A percentile compares a stretch with the other conserved stretches of the same genome.
Conservation (phyloP, 345 rosid genomes). For the Mercurialis annua region DNA sequence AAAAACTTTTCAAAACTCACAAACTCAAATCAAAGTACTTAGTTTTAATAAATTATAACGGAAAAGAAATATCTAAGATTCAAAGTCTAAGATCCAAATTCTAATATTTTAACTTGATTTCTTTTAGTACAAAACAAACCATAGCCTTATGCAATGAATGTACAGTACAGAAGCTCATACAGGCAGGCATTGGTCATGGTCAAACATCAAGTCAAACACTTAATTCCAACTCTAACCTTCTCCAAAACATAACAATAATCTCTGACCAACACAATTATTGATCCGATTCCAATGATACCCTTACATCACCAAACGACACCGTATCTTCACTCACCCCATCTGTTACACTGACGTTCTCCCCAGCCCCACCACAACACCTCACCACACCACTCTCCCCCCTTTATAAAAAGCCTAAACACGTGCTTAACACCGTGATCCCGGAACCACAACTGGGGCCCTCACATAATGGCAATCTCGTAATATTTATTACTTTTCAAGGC, state of each 20-base stretch:
- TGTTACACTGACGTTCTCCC: not conserved
- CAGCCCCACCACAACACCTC: not conserved
- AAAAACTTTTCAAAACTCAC: too few relatives aligned
- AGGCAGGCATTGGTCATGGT: not conserved
- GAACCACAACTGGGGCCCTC: too few relatives aligned
- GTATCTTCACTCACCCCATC: not conserved
- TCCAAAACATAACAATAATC: not conserved
- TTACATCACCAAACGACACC: not conserved
- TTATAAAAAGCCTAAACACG: conserved; percentile 58
- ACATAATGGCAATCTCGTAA: conserved; percentile 35
- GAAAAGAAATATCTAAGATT: too few relatives aligned
- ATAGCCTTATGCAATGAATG: not conserved
- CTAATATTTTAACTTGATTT: too few relatives aligned
- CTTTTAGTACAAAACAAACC: too few relatives aligned
- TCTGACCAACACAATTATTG: too few relatives aligned
- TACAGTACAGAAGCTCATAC: too few relatives aligned
- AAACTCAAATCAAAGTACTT: too few relatives aligned
- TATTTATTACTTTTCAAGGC: conserved; percentile 11
- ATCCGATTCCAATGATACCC: not conserved
- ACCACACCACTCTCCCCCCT: conserved; percentile 17
- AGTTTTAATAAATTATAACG: too few relatives aligned
- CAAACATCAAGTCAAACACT: not conserved
- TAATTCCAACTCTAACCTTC: not conserved
- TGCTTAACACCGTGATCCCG: conserved; percentile 50
- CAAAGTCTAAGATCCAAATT: too few relatives aligned